phyloP scores from a whole-genome alignment of 2,329 filamentous ascomycete genomes.

The Leptographium lundbergii region DNA sequence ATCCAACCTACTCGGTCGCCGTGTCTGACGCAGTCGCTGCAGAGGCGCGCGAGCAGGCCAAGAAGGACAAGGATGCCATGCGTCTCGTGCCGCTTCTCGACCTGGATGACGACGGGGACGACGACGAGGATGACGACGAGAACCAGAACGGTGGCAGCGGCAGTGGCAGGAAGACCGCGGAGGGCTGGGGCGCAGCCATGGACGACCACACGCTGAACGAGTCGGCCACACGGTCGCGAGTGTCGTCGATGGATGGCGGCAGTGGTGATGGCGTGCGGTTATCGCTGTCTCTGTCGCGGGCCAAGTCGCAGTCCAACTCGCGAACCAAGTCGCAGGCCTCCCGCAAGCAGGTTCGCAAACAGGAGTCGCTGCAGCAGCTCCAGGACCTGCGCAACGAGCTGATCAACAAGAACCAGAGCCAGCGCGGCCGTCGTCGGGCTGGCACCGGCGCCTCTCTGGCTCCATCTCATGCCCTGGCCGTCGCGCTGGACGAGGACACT shows the following conservation, averaged over 20 bases:
- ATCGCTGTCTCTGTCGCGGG: neutral
- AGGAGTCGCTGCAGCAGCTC: slow-evolving; percentile 13
- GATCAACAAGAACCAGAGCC: slow-evolving; percentile 27
- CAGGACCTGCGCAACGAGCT: slow-evolving; percentile 7
- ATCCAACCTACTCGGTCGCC: slow-evolving; percentile 70
- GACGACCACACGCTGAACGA: slow-evolving; percentile 23
- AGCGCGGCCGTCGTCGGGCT: slow-evolving; percentile 34
- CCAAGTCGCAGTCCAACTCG: neutral
- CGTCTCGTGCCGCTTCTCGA: slow-evolving; percentile 46
- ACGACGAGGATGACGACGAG: slow-evolving; percentile 12
- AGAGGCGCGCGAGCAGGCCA: slow-evolving; percentile 46
- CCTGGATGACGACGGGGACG: neutral
- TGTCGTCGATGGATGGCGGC: slow-evolving; percentile 1
- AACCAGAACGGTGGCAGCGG: slow-evolving; percentile 8
- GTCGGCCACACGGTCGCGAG: neutral
- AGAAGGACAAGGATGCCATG: slow-evolving; percentile 45
- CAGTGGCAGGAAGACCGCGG: slow-evolving; percentile 17
- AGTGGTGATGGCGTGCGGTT: slow-evolving; percentile 14
- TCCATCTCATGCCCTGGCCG: neutral
- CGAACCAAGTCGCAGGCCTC: neutral
- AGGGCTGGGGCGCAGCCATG: slow-evolving; percentile 21
- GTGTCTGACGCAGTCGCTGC: slow-evolving; percentile 58
- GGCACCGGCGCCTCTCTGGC: slow-evolving; percentile 23
- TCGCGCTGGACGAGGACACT: neutral
- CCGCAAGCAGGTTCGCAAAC: neutral